Base-by-base conservation (phyloP, 495 filamentous ascomycete species). In the Pseudomonodictys pantanalensis region DNA sequence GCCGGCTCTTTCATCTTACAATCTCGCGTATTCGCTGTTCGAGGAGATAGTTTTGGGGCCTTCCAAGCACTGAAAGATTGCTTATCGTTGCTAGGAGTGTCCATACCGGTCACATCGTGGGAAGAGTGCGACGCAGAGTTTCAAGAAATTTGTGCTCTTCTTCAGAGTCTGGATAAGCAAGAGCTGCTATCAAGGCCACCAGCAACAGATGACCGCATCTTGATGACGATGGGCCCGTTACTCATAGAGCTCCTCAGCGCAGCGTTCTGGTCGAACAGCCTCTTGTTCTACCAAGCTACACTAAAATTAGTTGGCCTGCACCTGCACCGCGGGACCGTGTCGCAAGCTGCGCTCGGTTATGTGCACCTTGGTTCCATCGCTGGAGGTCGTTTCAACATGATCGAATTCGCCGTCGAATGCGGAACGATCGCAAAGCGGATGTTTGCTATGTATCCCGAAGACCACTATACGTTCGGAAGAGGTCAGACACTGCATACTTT, bases 211-310 rank as follows among this genome's bases (percentile, higher is more conserved):
- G 83, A 88, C 58, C 72, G 78, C 3, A 77, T 72, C 24, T 67
- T 90, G 38, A 72, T 84, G 20, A 86, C 84, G 0, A 78, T 90
- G 10, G 90, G 87, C 15, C 81, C 86, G 0, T 83, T 95, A 24
- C 77, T 95, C 56, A 78, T 84, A 0, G 91, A 95, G 70, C 84
- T 89, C 9, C 80, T 88, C 56, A 83, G 84, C 48, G 84, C 89
- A n/a, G 86, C 86, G 0, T 95, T 88, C 73, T 96, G 90, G 90
- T 84, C 82, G 63, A 84, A 93, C 68, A 73, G 77, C 17, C 66
- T 89, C 22, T 79, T 83, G 23, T 95, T 91, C 71, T 95, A 91
- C 68, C 83, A 88, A 51, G 82, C 89, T 56, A 76, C 84, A 3
- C 79, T 92, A 10, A 78, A 85, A 48, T 84, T 91, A 76, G 75